Base-by-base conservation (phyloP, 345 rosid genomes). In the Reutealis trisperma region DNA sequence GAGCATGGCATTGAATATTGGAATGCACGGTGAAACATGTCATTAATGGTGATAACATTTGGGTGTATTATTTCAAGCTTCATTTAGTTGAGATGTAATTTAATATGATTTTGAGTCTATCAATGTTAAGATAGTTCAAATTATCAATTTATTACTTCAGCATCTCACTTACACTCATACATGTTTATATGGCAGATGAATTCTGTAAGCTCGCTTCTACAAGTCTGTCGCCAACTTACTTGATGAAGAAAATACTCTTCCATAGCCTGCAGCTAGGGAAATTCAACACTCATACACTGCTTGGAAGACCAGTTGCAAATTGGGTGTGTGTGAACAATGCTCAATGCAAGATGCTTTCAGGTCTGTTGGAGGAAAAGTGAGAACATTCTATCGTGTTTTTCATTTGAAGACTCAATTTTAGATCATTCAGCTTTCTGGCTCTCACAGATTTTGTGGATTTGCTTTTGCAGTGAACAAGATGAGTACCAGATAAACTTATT, bases 121-220 rank as follows among this genome's bases (percentile, higher is more conserved):
- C 7, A 5, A 16, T 13, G 19, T 63, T n/a, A 27, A 30, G 67
- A 63, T 27, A 5, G 67, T 30, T 63, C 34, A 27, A 8, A 13
- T 63, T 63, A 13, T 30, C 15, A 27, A 61, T 61, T 27, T 12
- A n/a, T 21, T 8, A 58, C 25, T n/a, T 19, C 49, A 34, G 37
- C 58, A 24, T 69, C 72, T 6, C 22, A 69, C 7, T 15, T 13
- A 19, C 32, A 8, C 0, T 6, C 5, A 7, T 30, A 47, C 32
- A 59, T 58, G 14, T 41, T 60, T 3, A 37, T 41, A 47, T 37
- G 67, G 34, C 52, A 41, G 66, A 72, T 72, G 73, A 41, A 65
- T 65, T 65, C 24, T 41, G 2, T 65, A 18, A 37, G 34, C 34
- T 34, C 16, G 5, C 25, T 41, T 22, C 19, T 34, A 24, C 65